Evolutionary conservation across 2,329 filamentous ascomycete species (phyloP).

Genomic region (Sphaerulina musiva): DNA sequence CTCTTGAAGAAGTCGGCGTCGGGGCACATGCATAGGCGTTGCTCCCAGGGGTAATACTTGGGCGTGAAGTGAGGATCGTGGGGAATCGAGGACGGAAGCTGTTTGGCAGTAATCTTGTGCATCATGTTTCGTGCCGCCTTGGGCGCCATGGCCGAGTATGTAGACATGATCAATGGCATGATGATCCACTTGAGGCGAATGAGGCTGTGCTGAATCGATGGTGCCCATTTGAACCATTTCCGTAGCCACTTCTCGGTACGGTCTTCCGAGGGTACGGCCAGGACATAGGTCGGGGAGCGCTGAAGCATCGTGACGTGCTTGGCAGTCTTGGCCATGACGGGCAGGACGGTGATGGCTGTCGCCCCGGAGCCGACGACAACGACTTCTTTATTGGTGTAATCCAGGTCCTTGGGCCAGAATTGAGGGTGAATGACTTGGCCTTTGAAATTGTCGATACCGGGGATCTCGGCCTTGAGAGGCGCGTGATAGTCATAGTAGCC

Average conservation of each 20-base stretch:
- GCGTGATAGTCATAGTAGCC: conserved; percentile 70
- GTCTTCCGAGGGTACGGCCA: conserved; percentile 29
- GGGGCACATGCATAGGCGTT: conserved; percentile 66
- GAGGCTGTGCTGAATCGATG: conserved; percentile 26
- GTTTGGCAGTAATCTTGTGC: conserved; percentile 39
- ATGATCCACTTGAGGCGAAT: conserved; percentile 35
- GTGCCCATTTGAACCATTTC: conserved; percentile 21
- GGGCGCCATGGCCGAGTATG: conserved; percentile 32
- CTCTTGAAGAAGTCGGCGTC: conserved; percentile 54
- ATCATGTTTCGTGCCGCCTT: conserved; percentile 32
- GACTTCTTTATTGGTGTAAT: conserved; percentile 61
- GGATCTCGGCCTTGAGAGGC: conserved; percentile 55
- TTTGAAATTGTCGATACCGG: conserved; percentile 60
- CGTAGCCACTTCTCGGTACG: conserved; percentile 24
- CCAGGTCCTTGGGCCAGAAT: conserved; percentile 65
- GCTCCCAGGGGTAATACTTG: conserved; percentile 54
- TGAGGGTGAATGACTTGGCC: conserved; percentile 63
- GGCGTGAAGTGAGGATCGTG: conserved; percentile 41
- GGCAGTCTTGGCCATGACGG: conserved; percentile 59
- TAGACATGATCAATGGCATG: conserved; percentile 31
- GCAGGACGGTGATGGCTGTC: conserved; percentile 71
- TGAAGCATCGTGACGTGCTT: conserved; percentile 70
- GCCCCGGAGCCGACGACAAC: conserved; percentile 72
- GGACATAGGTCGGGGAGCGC: conserved; percentile 62
- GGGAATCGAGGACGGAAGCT: conserved; percentile 43